phyloP scores from a whole-genome alignment of 2,329 filamentous ascomycete species.

The Sclerotinia spermophila region DNA sequence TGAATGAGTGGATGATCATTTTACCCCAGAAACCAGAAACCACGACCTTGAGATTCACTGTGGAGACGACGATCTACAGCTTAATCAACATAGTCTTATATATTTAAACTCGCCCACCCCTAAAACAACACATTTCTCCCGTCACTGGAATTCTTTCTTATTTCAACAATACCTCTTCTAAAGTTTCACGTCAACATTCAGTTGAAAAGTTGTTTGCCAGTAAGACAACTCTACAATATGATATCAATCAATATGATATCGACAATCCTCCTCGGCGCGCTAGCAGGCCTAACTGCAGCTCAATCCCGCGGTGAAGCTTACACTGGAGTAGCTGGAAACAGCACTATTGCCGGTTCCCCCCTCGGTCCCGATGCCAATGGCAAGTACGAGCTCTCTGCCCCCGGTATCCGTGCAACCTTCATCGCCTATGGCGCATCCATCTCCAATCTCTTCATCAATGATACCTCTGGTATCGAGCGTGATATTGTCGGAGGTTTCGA shows the following conservation, averaged over 20 bases:
- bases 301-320: constrained; percentile 27
- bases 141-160: not conserved
- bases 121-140: not conserved
- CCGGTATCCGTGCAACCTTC: constrained; percentile 65
- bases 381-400: constrained; percentile 69
- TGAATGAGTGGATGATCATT: not conserved
- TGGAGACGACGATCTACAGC: not conserved
- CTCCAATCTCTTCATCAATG: constrained; percentile 66
- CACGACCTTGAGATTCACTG: constrained; percentile 6
- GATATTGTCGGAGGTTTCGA: constrained; percentile 74
- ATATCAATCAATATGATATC: constrained; percentile 4
- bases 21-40: not conserved
- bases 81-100: not conserved
- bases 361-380: constrained; percentile 51
- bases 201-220: not conserved
- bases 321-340: constrained; percentile 32
- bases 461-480: constrained; percentile 63
- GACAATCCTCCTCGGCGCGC: not conserved
- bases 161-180: not conserved
- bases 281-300: constrained; percentile 18
- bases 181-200: not conserved
- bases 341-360: constrained; percentile 26
- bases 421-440: constrained; percentile 73
- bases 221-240: not conserved
- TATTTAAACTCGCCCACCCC: not conserved